Percentiles rank a stretch among this genome's conserved stretches.
Conservation (phyloP, 164 flowering plant genomes). For the Taxillus chinensis region DNA sequence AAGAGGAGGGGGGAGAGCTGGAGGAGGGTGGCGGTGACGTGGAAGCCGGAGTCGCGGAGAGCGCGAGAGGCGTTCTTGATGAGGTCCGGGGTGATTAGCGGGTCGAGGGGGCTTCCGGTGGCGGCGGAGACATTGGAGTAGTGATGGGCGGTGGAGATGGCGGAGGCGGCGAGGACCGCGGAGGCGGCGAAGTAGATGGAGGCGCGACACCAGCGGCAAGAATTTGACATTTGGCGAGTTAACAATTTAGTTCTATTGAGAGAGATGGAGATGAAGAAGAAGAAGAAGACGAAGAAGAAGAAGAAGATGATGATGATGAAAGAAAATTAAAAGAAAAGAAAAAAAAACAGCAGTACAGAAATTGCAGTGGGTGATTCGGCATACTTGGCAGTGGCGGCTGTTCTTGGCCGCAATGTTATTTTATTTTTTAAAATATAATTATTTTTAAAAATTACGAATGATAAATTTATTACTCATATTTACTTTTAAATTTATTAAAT, state of each 20-base stretch:
- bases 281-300: background rate
- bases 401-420: no score
- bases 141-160: slow-evolving; percentile 28
- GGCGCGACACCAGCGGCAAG: slow-evolving; percentile 22
- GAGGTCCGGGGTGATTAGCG: slow-evolving; percentile 5
- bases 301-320: no score
- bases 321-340: no score
- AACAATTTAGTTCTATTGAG: background rate
- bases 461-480: no score
- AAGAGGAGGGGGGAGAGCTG: slow-evolving; percentile 40
- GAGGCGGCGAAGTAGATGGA: slow-evolving; percentile 19
- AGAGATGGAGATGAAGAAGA: background rate
- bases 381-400: no score
- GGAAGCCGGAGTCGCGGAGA: slow-evolving; percentile 41
- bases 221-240: slow-evolving; percentile 19
- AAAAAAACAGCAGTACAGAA: no score
- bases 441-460: no score
- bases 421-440: no score
- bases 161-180: slow-evolving; percentile 29
- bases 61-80: slow-evolving; percentile 28
- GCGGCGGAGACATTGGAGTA: slow-evolving; percentile 9
- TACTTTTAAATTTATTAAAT: no score
- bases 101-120: slow-evolving; percentile 1
- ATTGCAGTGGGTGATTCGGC: no score
- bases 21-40: slow-evolving; percentile 41